phyloP scores from a whole-genome alignment of 2,329 filamentous ascomycete genomes.

The Didymella lethalis region DNA sequence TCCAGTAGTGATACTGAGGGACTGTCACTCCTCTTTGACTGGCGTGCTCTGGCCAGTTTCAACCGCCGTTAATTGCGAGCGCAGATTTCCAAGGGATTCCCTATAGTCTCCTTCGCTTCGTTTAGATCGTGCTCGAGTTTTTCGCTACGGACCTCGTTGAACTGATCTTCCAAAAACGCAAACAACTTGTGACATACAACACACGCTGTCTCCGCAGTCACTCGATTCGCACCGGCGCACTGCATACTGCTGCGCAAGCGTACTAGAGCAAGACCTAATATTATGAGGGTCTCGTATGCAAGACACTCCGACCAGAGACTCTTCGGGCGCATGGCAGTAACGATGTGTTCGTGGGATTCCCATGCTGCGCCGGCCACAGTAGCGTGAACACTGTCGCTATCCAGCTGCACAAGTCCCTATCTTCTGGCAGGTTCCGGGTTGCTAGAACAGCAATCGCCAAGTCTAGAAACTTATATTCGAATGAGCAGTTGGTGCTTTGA shows the following conservation, averaged over 20 bases:
- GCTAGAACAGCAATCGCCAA: background rate
- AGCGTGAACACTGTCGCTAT: background rate
- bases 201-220: background rate
- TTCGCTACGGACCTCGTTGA: background rate
- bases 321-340: background rate
- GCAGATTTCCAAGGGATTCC: background rate
- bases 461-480: background rate
- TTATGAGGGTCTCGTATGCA: background rate
- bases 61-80: background rate
- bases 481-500: background rate
- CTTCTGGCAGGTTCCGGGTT: background rate
- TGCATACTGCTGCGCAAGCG: background rate
- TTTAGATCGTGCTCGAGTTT: background rate
- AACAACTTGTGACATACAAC: too few relatives aligned
- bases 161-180: background rate
- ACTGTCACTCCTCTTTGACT: constrained; percentile 1
- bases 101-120: background rate
- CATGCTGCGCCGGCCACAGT: background rate
- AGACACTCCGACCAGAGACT: background rate
- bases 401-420: background rate
- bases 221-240: background rate
- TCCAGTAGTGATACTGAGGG: background rate
- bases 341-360: background rate
- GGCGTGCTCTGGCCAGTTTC: background rate
- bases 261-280: background rate